Evolutionary conservation across 140 eudicot genomes (phyloP).

Genomic region (Flaveria floridana): DNA sequence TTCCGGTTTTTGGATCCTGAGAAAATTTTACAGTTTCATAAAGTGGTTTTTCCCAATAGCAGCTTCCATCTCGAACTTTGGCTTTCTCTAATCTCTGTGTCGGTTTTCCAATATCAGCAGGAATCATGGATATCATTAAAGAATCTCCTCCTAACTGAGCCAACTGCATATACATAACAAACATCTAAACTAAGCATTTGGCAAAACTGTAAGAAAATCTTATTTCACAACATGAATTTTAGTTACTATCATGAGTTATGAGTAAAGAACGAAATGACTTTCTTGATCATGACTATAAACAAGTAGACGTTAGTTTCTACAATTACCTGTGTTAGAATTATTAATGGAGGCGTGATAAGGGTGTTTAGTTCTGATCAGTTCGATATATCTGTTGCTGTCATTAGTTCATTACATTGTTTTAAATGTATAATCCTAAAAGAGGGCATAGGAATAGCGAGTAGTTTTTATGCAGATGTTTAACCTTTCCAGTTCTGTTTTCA

Average conservation of each 20-base stretch:
- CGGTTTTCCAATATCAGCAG: conserved; percentile 88
- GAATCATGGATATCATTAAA: conserved; percentile 73
- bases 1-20: conserved; percentile 74
- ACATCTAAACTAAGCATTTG: conserved; percentile 6
- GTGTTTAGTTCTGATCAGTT: not conserved
- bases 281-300: conserved; percentile 9
- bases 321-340: not conserved
- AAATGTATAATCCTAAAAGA: not conserved
- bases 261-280: not conserved
- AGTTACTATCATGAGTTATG: not conserved
- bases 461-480: not conserved
- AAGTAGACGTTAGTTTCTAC: not conserved
- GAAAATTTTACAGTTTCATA: conserved; percentile 72
- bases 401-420: not conserved
- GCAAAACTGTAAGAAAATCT: not conserved
- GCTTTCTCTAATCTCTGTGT: conserved; percentile 71
- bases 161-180: conserved; percentile 42
- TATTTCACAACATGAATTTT: not conserved
- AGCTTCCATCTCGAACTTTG: conserved; percentile 62
- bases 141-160: conserved; percentile 58
- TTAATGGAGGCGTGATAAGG: conserved; percentile 8
- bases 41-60: conserved; percentile 81
- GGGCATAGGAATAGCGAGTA: not conserved
- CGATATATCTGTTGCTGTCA: not conserved
- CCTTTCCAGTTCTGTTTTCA: not conserved